Percentiles rank a stretch among this genome's conserved stretches.
phyloP scores from a whole-genome alignment of 192 early-diverging fungal species.

The Backusella liffmaniae region DNA sequence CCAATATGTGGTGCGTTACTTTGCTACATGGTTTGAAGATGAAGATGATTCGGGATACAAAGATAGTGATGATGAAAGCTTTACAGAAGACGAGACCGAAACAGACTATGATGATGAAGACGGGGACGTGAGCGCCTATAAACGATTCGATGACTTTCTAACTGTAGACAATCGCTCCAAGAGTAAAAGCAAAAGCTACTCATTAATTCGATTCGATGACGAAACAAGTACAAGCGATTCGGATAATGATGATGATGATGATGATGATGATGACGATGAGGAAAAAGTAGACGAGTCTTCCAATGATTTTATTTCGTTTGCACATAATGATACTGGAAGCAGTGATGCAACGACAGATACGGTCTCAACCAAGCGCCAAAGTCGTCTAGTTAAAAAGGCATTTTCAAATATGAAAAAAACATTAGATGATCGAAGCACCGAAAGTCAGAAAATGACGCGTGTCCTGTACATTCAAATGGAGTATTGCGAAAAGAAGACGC shows the following conservation, averaged over 20 bases:
- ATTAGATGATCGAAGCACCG: slow-evolving; percentile 2
- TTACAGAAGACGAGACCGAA: slow-evolving; percentile 32
- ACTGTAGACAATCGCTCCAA: slow-evolving; percentile 33
- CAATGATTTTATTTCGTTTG: slow-evolving; percentile 26
- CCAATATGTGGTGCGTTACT: slow-evolving; percentile 86
- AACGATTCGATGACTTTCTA: slow-evolving; percentile 46
- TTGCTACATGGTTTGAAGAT: slow-evolving; percentile 88
- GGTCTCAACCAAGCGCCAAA: background rate
- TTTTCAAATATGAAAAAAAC: slow-evolving; percentile 10
- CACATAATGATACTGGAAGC: background rate
- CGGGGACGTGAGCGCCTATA: slow-evolving; percentile 24
- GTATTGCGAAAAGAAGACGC: slow-evolving; percentile 94
- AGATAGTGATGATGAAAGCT: slow-evolving; percentile 37
- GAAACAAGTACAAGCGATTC: slow-evolving; percentile 37
- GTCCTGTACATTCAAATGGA: slow-evolving; percentile 98
- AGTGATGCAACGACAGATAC: slow-evolving; percentile 14
- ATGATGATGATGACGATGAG: slow-evolving; percentile 30
- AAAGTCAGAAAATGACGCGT: slow-evolving; percentile 32
- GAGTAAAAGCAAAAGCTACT: slow-evolving; percentile 32
- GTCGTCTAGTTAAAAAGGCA: background rate
- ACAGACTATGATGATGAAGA: slow-evolving; percentile 31
- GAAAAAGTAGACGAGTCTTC: slow-evolving; percentile 8
- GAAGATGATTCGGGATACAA: slow-evolving; percentile 32
- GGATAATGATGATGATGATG: slow-evolving; percentile 36
- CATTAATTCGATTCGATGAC: slow-evolving; percentile 38